A percentile compares a stretch with the other conserved stretches of the same genome.
Evolutionary conservation across 2,329 filamentous ascomycete species (phyloP).

Genomic region (Samsoniella hepiali): DNA sequence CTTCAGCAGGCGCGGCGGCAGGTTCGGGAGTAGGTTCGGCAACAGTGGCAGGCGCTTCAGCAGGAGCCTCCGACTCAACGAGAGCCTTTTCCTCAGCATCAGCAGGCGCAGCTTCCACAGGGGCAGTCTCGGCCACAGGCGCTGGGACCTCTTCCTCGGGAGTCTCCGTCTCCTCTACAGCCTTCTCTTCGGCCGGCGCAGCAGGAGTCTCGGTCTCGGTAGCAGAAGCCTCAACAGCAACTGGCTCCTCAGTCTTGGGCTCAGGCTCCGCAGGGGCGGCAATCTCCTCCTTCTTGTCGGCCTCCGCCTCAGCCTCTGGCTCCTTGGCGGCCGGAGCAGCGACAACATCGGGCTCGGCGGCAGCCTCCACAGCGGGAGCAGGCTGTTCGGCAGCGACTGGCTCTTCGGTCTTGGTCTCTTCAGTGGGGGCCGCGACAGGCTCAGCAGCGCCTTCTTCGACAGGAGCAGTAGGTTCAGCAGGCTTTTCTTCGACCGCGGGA

Average conservation of each 20-base stretch:
- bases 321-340: not conserved
- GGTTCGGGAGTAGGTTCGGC: not conserved
- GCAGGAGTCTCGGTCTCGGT: conserved; percentile 15
- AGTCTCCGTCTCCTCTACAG: conserved; percentile 22
- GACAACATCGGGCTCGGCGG: not conserved
- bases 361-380: not conserved
- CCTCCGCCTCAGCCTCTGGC: not conserved
- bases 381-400: not conserved
- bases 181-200: conserved; percentile 4
- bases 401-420: conserved; percentile 12
- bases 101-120: conserved; percentile 1
- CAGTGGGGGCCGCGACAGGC: not conserved
- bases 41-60: not conserved
- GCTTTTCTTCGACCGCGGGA: conserved; percentile 16
- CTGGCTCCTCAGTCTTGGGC: not conserved
- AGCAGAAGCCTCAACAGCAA: not conserved
- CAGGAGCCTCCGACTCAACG: conserved; percentile 1
- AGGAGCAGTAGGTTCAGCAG: too few species aligned
- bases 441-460: not conserved
- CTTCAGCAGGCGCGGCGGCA: not conserved
- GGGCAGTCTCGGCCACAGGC: conserved; percentile 3
- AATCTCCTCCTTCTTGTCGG: conserved; percentile 19
- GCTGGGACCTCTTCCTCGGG: not conserved
- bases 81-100: not conserved
- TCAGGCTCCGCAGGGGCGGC: conserved; percentile 8